A percentile compares a stretch with the other conserved stretches of the same genome.
phyloP scores from a whole-genome alignment of 2,329 filamentous ascomycete species.

The Karstenula rhodostoma region DNA sequence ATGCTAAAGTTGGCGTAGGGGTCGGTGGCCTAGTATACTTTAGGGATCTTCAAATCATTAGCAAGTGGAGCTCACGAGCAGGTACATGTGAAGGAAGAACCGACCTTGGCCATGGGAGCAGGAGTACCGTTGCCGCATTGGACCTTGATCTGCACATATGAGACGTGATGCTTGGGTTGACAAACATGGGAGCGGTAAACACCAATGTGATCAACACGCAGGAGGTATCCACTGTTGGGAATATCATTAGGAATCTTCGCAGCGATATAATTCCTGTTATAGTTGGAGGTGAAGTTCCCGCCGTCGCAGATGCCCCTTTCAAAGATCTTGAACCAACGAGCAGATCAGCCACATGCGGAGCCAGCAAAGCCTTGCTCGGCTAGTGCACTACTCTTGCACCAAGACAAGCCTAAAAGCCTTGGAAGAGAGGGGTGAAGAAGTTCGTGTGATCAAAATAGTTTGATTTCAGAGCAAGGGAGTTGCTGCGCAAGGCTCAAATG shows the following conservation, averaged over 20 bases:
- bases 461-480: too few relatives aligned
- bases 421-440: too few relatives aligned
- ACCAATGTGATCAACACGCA: conserved; percentile 56
- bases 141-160: conserved; percentile 55
- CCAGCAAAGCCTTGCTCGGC: too few relatives aligned
- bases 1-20: conserved; percentile 39
- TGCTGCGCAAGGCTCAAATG: too few relatives aligned
- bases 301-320: conserved; percentile 29
- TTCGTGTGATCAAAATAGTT: too few relatives aligned
- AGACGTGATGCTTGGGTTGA: conserved; percentile 45
- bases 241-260: conserved; percentile 50
- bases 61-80: too few relatives aligned
- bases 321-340: conserved; percentile 40
- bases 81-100: too few relatives aligned
- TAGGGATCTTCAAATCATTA: conserved; percentile 40
- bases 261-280: conserved; percentile 28
- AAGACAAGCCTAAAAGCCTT: too few relatives aligned
- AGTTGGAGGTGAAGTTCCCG: conserved; percentile 33
- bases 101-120: conserved; percentile 40
- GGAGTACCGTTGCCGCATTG: conserved; percentile 44
- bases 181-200: conserved; percentile 36
- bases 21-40: conserved; percentile 35
- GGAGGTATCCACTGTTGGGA: conserved; percentile 54
- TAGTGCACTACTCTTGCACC: too few relatives aligned
- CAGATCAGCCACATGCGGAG: too few relatives aligned